Evolutionary conservation across 1,139 yeast genomes (phyloP).

Genomic region (Yamadazyma songkhlaensis): DNA sequence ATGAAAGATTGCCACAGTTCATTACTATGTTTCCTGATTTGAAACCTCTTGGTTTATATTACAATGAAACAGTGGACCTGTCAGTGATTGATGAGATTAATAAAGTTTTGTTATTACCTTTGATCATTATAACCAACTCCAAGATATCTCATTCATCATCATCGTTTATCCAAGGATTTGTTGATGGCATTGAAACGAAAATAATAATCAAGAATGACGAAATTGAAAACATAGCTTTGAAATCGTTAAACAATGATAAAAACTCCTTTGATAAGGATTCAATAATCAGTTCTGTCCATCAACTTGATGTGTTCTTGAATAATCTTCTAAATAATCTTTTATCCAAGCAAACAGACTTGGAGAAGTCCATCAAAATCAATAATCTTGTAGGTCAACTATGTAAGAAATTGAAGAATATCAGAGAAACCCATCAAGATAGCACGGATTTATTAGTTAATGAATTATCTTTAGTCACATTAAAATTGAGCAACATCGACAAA

Average conservation of each 20-base stretch:
- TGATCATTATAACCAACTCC: neutral
- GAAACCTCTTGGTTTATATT: constrained; percentile 26
- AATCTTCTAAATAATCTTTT: too few species aligned
- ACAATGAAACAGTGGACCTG: constrained; percentile 8
- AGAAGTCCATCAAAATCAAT: constrained; percentile 17
- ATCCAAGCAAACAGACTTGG: constrained; percentile 5
- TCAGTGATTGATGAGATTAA: neutral
- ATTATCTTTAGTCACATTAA: constrained; percentile 29
- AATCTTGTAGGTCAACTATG: constrained; percentile 25
- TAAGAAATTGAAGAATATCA: constrained; percentile 19
- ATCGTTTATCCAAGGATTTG: constrained; percentile 5
- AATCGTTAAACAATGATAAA: constrained; percentile 3
- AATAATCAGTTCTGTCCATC: constrained; percentile 13
- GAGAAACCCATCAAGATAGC: constrained; percentile 2
- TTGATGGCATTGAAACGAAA: constrained; percentile 3
- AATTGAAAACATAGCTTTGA: constrained; percentile 13
- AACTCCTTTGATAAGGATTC: neutral
- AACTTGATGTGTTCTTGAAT: constrained; percentile 20
- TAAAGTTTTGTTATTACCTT: neutral
- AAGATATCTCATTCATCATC: neutral
- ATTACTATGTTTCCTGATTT: constrained; percentile 25
- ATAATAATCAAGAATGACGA: constrained; percentile 12
- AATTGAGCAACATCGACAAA: constrained; percentile 23
- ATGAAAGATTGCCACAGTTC: constrained; percentile 26
- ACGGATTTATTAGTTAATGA: constrained; percentile 22